Evolutionary conservation across 2,329 filamentous ascomycete species (phyloP), one percentile per base, ranked within the genome.

Genomic region (Fusarium sp.): DNA sequence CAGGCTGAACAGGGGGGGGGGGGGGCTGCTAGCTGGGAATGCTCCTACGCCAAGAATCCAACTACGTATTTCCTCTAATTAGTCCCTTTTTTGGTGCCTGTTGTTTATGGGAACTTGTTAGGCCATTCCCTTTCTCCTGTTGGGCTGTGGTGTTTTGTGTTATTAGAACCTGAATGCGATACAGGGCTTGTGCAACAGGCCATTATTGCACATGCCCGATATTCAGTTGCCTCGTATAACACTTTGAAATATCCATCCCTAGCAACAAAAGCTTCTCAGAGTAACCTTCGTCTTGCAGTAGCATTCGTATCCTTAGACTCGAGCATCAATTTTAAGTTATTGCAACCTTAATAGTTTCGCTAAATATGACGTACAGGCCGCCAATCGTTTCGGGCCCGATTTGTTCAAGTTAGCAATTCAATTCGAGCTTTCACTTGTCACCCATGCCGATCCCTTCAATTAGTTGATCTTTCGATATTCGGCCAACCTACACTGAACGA

Each of bases 11-110:
- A 62, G 65, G 61, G 61, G 24, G 24, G 24, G 56, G 60, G 65
- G 61, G 61, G 24, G 24, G 24, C 24, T 24, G 53, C 51, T 60
- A 30, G 56, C 52, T 61, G 46, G 47, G 28, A 53, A 67, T 71
- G 49, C 56, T 56, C 53, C 53, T 57, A 62, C 32, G 52, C 67
- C 54, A 70, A 67, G 67, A 62, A 57, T 37, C 50, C 62, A 35
- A 32, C 54, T 56, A 55, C 40, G 53, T 59, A 48, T 52, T 33
- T 50, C 24, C 20, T 54, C 55, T 48, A 33, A 43, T 54, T 45
- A 44, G 39, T 53, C 41, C 53, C 51, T 46, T 19, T 35, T 7
- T 28, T 19, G 46, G 52, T 30, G 39, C 39, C 32, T 50, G 19
- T 51, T 40, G 44, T 55, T 44, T 45, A 24, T 26, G 45, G 26